Base-by-base conservation (phyloP, 2,329 filamentous ascomycete species). In the Clonostachys chloroleuca region DNA sequence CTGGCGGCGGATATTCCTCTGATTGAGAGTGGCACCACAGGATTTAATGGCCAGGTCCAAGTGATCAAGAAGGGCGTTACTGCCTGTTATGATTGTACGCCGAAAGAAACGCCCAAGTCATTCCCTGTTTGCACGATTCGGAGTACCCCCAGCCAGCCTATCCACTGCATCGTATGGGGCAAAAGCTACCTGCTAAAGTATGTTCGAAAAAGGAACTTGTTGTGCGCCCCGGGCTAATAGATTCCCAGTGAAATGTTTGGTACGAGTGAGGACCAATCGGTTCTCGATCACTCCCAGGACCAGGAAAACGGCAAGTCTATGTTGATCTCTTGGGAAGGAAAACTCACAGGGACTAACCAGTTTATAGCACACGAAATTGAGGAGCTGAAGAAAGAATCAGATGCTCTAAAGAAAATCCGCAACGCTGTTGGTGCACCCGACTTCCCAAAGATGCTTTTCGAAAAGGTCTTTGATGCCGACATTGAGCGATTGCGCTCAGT, bases 161-260 rank as follows among this genome's bases (percentile, higher is more conserved):
- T 99, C 40, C 94, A 99, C 68, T 97, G 94, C 70, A 99, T 99
- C 51, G 92, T 99, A 3, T 99, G 94, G 94, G 92, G 82, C 17
- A 99, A 97, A 70, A 96, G 91, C 64, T 99, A 97, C 64, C 77
- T 99, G 9, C 80, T 99, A 51, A 94, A 90, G 67, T 71, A 58
- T 20, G 76, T 73, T 30, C 4, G 24, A 10, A 3, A 30, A 1
- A 30, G 24, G 24, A 5, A 59, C 51, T 61, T 17, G n/a, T 20
- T 39, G 18, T 47, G n/a, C 16, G 30, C 30, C 20, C 17, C 16
- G 20, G 20, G 8, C 18, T 30, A 39, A 16, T 16, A 13, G 12
- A 44, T 40, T 5, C 35, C 3, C 17, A 67, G 64, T 54, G 94
- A 99, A 65, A 84, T 99, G 8, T 99, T 96, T 57, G 94, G 94